A percentile compares a stretch with the other conserved stretches of the same genome.
These are phyloP conservation scores for Podila verticillata DNA, from an alignment of 192 early-diverging fungal species.

Conservation along the genomic window DNA sequence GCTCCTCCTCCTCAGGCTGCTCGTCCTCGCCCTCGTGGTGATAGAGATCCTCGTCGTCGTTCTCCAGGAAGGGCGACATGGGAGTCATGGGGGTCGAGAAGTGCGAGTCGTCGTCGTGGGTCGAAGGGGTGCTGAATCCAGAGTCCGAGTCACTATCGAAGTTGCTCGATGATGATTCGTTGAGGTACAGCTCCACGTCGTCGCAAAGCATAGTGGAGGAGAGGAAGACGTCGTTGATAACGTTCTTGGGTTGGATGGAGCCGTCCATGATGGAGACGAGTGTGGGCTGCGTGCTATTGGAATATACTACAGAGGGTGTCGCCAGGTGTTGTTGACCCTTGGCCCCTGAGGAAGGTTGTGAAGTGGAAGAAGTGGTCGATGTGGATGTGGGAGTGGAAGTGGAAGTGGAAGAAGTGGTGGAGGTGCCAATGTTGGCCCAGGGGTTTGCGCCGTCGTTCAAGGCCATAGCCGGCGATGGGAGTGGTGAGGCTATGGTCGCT, in stretches of 20 bases:
- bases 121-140: constrained; percentile 44
- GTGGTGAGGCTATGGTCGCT: constrained; percentile 48
- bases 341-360: constrained; percentile 18
- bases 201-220: constrained; percentile 51
- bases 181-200: constrained; percentile 41
- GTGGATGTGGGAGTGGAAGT: constrained; percentile 6
- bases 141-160: constrained; percentile 52
- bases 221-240: constrained; percentile 53
- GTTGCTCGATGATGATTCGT: constrained; percentile 34
- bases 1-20: constrained; percentile 1
- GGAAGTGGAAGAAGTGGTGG: background rate
- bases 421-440: constrained; percentile 35
- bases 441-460: constrained; percentile 42
- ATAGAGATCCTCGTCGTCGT: constrained; percentile 38
- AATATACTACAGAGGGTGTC: constrained; percentile 48
- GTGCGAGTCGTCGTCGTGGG: constrained; percentile 24
- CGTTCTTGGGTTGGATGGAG: constrained; percentile 40
- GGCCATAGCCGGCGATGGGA: constrained; percentile 47
- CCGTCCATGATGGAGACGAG: constrained; percentile 33
- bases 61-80: constrained; percentile 51
- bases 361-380: background rate
- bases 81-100: constrained; percentile 49
- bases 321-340: constrained; percentile 10
- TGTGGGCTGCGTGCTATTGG: constrained; percentile 31
- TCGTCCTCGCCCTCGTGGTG: constrained; percentile 17